These are phyloP conservation scores for Nakazawaea laoshanensis DNA, from an alignment of 805 yeast species.

Conservation along the genomic window DNA sequence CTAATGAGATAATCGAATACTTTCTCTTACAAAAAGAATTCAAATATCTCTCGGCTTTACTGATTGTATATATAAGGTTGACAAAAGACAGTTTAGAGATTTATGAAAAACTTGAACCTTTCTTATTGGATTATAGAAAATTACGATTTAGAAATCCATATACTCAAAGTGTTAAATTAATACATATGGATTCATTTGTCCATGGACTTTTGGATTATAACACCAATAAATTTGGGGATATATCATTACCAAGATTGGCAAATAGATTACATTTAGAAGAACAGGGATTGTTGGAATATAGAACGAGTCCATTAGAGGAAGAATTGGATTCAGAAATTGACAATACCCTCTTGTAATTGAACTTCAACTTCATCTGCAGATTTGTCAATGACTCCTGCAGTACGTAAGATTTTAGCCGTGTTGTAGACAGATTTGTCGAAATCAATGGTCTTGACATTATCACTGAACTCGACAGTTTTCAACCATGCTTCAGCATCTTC, in stretches of 20 bases:
- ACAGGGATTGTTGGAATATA: constrained; percentile 28
- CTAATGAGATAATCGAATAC: constrained; percentile 42
- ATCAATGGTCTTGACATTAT: constrained; percentile 37
- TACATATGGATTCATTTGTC: constrained; percentile 65
- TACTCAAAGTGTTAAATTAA: constrained; percentile 29
- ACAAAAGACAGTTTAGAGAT: constrained; percentile 35
- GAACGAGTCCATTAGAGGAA: constrained; percentile 27
- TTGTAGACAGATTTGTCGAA: constrained; percentile 42
- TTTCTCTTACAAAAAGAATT: constrained; percentile 58
- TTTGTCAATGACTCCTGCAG: constrained; percentile 51
- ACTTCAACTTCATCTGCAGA: constrained; percentile 10
- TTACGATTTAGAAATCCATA: constrained; percentile 38
- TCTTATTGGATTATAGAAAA: constrained; percentile 60
- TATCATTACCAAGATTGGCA: constrained; percentile 60
- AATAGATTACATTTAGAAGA: constrained; percentile 33
- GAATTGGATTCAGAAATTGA: constrained; percentile 20
- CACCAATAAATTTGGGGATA: constrained; percentile 57
- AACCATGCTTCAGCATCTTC: constrained; percentile 81
- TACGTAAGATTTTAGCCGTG: constrained; percentile 47
- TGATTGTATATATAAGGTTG: constrained; percentile 54
- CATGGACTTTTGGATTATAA: constrained; percentile 42
- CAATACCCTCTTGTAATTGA: constrained; percentile 5
- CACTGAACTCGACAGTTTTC: constrained; percentile 60
- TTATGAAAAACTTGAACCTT: constrained; percentile 43
- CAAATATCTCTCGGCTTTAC: constrained; percentile 67